A percentile compares a stretch with the other conserved stretches of the same genome.
These are phyloP conservation scores for Schizosaccharomyces lindneri DNA, from an alignment of 805 yeast species.

Conservation along the genomic window DNA sequence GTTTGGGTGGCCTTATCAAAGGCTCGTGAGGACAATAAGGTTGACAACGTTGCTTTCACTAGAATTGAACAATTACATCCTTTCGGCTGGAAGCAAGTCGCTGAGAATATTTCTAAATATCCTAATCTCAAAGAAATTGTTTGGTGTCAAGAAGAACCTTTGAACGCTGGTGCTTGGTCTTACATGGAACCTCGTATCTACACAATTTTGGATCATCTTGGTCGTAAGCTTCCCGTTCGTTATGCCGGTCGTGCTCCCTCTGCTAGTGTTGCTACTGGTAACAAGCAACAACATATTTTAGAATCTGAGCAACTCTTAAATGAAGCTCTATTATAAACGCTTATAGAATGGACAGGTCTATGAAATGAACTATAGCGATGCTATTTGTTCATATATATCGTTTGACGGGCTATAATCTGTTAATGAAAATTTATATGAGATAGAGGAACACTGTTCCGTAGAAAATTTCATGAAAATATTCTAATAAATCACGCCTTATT, in stretches of 20 bases:
- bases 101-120: conserved; percentile 57
- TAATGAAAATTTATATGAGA: too few relatives aligned
- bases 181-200: conserved; percentile 61
- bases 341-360: too few relatives aligned
- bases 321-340: conserved; percentile 23
- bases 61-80: conserved; percentile 92
- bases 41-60: conserved; percentile 67
- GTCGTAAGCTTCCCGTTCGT: conserved; percentile 32
- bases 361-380: too few relatives aligned
- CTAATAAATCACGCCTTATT: too few relatives aligned
- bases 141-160: conserved; percentile 97
- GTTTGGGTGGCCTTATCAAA: conserved; percentile 80
- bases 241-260: conserved; percentile 96
- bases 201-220: conserved; percentile 54
- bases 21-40: conserved; percentile 53
- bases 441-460: too few relatives aligned
- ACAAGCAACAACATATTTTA: conserved; percentile 60
- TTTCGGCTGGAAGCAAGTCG: conserved; percentile 89
- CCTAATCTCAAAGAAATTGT: conserved; percentile 70
- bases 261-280: conserved; percentile 96
- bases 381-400: too few relatives aligned
- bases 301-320: conserved; percentile 74
- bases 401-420: too few relatives aligned
- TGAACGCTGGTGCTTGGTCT: conserved; percentile 83
- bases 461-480: too few relatives aligned